phyloP scores from a whole-genome alignment of 2,329 filamentous ascomycete species.

The Celoporthe dispersa region DNA sequence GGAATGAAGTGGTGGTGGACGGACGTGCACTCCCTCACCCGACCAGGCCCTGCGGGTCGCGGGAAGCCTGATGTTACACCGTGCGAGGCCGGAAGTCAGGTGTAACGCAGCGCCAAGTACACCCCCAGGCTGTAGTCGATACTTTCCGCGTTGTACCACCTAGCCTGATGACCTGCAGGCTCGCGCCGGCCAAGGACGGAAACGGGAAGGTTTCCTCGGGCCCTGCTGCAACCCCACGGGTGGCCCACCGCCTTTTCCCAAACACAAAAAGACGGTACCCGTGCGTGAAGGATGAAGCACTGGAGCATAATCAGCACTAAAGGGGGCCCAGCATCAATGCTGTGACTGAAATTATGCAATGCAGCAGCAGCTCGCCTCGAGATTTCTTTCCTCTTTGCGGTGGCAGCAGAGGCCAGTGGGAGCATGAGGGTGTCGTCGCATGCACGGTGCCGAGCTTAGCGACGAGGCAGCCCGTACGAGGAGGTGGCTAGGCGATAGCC shows the following conservation, averaged over 20 bases:
- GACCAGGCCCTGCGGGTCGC: neutral
- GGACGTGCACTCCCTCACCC: neutral
- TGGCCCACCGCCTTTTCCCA: conserved; percentile 25
- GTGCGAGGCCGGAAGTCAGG: conserved; percentile 5
- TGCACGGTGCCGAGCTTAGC: neutral
- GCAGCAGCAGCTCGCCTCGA: neutral
- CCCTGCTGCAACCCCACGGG: conserved; percentile 1
- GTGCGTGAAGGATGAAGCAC: neutral
- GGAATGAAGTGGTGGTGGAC: neutral
- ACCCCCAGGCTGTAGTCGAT: neutral
- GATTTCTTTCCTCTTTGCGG: neutral
- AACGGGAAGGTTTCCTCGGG: conserved; percentile 19
- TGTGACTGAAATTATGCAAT: conserved; percentile 8
- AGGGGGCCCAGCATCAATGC: conserved; percentile 12
- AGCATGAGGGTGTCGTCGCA: neutral
- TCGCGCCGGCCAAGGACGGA: conserved; percentile 24
- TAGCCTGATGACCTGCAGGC: conserved; percentile 28
- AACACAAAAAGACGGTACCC: neutral
- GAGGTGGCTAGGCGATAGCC: conserved; percentile 3
- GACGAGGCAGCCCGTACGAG: neutral
- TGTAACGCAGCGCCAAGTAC: neutral
- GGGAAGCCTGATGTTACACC: neutral
- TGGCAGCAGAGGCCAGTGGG: neutral
- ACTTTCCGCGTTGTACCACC: conserved; percentile 25
- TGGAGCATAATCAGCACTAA: conserved; percentile 1